A percentile compares a stretch with the other conserved stretches of the same genome.
These are phyloP conservation scores for Melastoma malabathricum DNA, from an alignment of 345 rosid genomes.

Conservation along the genomic window DNA sequence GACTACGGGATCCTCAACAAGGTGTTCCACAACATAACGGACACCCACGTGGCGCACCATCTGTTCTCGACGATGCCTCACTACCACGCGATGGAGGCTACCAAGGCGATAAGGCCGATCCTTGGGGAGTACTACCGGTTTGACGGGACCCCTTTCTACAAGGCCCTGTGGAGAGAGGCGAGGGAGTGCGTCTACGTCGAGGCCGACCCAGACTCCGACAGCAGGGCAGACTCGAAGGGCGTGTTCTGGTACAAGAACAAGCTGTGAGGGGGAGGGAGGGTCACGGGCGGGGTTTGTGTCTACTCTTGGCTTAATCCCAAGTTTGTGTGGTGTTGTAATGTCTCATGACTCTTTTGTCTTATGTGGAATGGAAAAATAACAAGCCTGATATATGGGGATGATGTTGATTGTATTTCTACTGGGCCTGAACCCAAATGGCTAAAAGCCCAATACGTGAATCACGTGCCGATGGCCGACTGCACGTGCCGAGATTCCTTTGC, in stretches of 20 bases:
- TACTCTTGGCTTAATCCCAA: too few species aligned
- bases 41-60: constrained; percentile 54
- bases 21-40: constrained; percentile 48
- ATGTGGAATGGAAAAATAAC: too few species aligned
- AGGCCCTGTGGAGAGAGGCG: constrained; percentile 51
- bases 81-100: constrained; percentile 53
- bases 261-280: constrained; percentile 13
- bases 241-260: constrained; percentile 49
- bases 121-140: constrained; percentile 40
- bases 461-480: too few species aligned
- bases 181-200: constrained; percentile 48
- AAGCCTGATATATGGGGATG: too few species aligned
- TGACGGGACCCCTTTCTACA: constrained; percentile 32
- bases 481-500: constrained; percentile 4
- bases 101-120: constrained; percentile 39
- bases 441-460: background rate
- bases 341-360: too few species aligned
- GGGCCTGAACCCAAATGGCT: background rate
- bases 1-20: constrained; percentile 47
- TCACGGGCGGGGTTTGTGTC: too few species aligned
- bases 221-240: constrained; percentile 19
- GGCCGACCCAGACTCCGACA: too few species aligned
- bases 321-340: too few species aligned
- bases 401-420: too few species aligned
- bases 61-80: constrained; percentile 60